These are phyloP conservation scores for Hypomyces perniciosus DNA, from an alignment of 2,329 filamentous ascomycete genomes.

Conservation along the genomic window DNA sequence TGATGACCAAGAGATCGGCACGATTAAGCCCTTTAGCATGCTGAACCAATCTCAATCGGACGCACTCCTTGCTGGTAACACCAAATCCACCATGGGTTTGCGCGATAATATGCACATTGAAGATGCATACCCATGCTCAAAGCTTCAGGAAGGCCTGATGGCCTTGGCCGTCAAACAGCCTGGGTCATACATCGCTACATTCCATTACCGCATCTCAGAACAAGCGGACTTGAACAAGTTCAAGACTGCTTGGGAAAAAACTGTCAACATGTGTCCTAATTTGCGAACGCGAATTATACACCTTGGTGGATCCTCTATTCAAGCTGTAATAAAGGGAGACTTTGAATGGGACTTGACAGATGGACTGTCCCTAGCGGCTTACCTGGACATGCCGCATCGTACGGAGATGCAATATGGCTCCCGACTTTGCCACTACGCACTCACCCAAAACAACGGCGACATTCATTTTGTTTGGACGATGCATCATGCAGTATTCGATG, in stretches of 20 bases:
- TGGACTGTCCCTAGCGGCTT: background rate
- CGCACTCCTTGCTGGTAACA: background rate
- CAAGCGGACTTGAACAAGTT: background rate
- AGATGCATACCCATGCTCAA: slow-evolving; percentile 14
- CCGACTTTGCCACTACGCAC: background rate
- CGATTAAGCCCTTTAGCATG: background rate
- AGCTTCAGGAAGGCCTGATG: slow-evolving; percentile 15
- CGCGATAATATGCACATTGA: background rate
- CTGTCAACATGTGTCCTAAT: background rate
- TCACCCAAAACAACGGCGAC: background rate
- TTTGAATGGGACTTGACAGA: background rate
- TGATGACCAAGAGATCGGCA: background rate
- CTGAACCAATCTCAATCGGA: background rate
- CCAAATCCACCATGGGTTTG: background rate
- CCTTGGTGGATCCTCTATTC: background rate
- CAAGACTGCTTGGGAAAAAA: slow-evolving; percentile 11
- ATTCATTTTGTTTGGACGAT: slow-evolving; percentile 19
- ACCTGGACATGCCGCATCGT: background rate
- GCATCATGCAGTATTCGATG: slow-evolving; percentile 26
- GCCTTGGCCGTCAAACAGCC: slow-evolving; percentile 8
- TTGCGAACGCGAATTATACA: slow-evolving; percentile 15
- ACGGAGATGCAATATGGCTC: background rate
- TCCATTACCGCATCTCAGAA: background rate
- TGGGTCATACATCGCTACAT: slow-evolving; percentile 3
- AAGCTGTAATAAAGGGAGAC: background rate